phyloP scores from a whole-genome alignment of 1,284 basidiomycete species.

The Fomitopsis pinicola region DNA sequence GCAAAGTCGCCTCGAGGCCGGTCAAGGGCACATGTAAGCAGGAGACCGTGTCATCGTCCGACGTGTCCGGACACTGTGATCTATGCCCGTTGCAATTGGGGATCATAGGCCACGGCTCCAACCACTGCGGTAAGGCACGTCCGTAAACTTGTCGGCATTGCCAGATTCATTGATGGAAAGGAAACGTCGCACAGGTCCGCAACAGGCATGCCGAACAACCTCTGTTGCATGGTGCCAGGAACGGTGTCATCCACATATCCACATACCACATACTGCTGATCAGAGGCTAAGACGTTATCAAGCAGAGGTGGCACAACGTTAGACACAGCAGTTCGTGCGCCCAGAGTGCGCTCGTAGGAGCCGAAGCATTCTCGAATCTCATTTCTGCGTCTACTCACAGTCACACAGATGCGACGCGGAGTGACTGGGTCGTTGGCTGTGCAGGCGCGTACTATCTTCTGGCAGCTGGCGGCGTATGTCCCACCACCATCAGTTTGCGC shows the following conservation, averaged over 20 bases:
- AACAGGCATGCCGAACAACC: too few species aligned
- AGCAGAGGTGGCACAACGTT: too few species aligned
- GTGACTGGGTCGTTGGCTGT: neutral
- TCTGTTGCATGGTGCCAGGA: too few species aligned
- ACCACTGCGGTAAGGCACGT: too few species aligned
- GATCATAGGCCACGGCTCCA: neutral
- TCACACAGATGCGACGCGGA: neutral
- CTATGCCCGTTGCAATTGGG: neutral
- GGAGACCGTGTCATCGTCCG: neutral
- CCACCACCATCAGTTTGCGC: neutral
- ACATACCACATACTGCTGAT: too few species aligned
- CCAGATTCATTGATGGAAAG: too few species aligned
- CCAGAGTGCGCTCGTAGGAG: too few species aligned
- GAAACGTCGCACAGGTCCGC: too few species aligned
- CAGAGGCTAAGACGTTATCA: too few species aligned
- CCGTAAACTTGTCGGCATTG: too few species aligned
- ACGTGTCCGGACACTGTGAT: neutral
- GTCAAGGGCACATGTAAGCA: neutral
- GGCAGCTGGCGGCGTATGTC: neutral
- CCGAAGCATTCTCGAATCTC: neutral
- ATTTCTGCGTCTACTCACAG: neutral
- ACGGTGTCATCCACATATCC: too few species aligned
- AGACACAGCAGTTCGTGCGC: too few species aligned
- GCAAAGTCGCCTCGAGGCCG: neutral
- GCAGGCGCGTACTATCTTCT: neutral